phyloP scores from a whole-genome alignment of 129 eudicot species.

The Flaveria ramosissima region DNA sequence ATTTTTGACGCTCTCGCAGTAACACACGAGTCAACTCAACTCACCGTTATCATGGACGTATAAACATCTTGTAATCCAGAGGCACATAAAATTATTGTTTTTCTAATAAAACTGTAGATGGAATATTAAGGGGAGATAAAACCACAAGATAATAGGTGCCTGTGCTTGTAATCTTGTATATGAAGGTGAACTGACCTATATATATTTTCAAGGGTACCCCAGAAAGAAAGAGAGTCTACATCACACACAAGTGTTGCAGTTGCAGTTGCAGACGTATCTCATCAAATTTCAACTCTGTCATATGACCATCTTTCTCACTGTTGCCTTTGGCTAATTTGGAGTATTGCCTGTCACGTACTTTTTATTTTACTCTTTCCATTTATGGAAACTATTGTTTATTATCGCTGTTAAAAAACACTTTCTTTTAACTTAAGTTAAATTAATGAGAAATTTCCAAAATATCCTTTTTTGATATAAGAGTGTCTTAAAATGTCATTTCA shows the following conservation, averaged over 20 bases:
- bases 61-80: no score
- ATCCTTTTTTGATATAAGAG: no score
- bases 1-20: no score
- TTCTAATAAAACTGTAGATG: not conserved
- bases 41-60: no score
- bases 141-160: conserved; percentile 10
- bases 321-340: not conserved
- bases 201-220: not conserved
- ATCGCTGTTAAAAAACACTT: not conserved
- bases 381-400: conserved; percentile 9
- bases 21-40: no score
- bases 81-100: no score
- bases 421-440: no score
- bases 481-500: no score
- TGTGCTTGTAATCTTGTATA: not conserved
- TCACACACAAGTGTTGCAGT: not conserved
- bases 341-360: conserved; percentile 23
- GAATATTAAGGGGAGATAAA: not conserved
- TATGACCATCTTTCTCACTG: conserved; percentile 10
- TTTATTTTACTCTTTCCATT: conserved; percentile 16
- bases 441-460: no score
- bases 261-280: conserved; percentile 2
- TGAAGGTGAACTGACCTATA: conserved; percentile 4
- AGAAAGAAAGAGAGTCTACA: conserved; percentile 24
- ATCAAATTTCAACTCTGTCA: conserved; percentile 24